A percentile compares a stretch with the other conserved stretches of the same genome.
These are phyloP conservation scores for Podospora pseudoanserina DNA, from an alignment of 495 filamentous ascomycete species.

Conservation along the genomic window DNA sequence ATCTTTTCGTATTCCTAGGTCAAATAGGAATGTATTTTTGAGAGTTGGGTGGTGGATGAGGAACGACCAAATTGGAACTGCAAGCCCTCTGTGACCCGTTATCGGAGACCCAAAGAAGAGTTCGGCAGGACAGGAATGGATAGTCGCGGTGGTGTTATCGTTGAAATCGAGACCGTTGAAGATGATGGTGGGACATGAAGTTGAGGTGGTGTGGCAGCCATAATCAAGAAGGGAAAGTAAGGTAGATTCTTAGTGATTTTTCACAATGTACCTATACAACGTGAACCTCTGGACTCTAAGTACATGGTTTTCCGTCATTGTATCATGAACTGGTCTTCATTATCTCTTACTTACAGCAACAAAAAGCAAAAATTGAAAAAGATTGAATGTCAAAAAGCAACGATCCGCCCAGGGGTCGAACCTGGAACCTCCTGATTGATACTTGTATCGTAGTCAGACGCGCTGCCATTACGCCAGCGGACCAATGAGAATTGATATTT, in stretches of 20 bases:
- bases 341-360: too few species aligned
- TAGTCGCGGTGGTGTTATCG: conserved; percentile 51
- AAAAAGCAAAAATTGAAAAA: too few species aligned
- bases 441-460: background rate
- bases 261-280: too few species aligned
- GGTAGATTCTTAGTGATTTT: too few species aligned
- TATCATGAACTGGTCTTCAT: too few species aligned
- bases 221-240: background rate
- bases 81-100: conserved; percentile 38
- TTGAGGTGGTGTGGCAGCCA: conserved; percentile 21
- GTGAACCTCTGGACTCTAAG: too few species aligned
- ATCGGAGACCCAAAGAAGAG: conserved; percentile 45
- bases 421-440: background rate
- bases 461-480: background rate
- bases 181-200: conserved; percentile 47
- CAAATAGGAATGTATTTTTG: conserved; percentile 51
- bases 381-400: background rate
- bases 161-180: conserved; percentile 49
- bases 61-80: conserved; percentile 50
- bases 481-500: background rate
- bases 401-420: background rate
- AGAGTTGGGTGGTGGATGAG: conserved; percentile 49
- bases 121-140: conserved; percentile 31
- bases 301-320: too few species aligned
- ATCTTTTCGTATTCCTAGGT: conserved; percentile 57